Percentiles rank a stretch among this genome's conserved stretches.
These are phyloP conservation scores for Pseudogymnoascus pannorum DNA, from an alignment of 2,329 filamentous ascomycete genomes.

Conservation along the genomic window DNA sequence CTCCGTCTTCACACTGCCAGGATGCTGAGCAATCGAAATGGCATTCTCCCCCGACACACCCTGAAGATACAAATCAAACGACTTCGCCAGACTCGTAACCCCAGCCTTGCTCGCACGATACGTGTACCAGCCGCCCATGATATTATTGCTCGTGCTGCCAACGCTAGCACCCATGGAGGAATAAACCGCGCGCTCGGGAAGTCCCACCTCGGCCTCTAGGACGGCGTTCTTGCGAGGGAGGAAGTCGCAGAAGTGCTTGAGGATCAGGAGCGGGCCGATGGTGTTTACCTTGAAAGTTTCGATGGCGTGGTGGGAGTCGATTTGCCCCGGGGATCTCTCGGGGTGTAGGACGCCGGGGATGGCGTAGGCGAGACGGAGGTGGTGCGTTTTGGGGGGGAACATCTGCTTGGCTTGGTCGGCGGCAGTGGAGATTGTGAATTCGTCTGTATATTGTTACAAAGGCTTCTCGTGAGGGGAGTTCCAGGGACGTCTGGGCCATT, in stretches of 20 bases:
- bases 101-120: conserved; percentile 72
- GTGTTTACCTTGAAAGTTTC: conserved; percentile 67
- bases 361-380: conserved; percentile 62
- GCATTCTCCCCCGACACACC: conserved; percentile 53
- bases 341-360: conserved; percentile 66
- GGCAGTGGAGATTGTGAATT: conserved; percentile 53
- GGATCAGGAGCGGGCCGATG: conserved; percentile 65
- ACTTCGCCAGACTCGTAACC: conserved; percentile 64
- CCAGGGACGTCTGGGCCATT: neutral
- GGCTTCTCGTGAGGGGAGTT: neutral
- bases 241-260: conserved; percentile 67
- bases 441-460: conserved; percentile 36
- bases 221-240: conserved; percentile 52
- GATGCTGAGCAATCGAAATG: conserved; percentile 65
- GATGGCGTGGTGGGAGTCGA: conserved; percentile 54
- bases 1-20: conserved; percentile 71
- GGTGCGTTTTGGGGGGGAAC: conserved; percentile 44
- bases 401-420: conserved; percentile 41
- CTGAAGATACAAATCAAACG: conserved; percentile 60
- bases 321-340: conserved; percentile 62
- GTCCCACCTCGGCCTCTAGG: conserved; percentile 27
- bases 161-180: conserved; percentile 74
- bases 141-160: conserved; percentile 65
- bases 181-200: conserved; percentile 54
- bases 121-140: conserved; percentile 71